Percentiles rank a stretch among this genome's conserved stretches.
phyloP scores from a whole-genome alignment of 2,329 filamentous ascomycete species.

The Lasiodiplodia gonubiensis region DNA sequence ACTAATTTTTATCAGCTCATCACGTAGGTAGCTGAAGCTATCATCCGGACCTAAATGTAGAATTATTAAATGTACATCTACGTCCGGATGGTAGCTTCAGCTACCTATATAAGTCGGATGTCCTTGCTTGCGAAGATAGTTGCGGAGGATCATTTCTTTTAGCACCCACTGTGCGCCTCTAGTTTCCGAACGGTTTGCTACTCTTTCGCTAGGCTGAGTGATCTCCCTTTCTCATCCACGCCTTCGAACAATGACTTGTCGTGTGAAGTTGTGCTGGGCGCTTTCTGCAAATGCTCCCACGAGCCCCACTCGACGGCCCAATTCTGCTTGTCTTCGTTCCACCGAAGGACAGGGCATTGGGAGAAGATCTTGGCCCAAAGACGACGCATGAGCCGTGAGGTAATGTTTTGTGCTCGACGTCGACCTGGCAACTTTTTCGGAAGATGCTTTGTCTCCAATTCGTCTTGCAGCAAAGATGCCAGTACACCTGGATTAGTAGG shows the following conservation, averaged over 20 bases:
- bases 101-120: too few species aligned
- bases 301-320: slow-evolving; percentile 46
- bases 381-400: slow-evolving; percentile 52
- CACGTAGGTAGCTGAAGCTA: too few species aligned
- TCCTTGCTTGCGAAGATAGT: too few species aligned
- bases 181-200: not conserved
- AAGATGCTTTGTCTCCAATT: slow-evolving; percentile 10
- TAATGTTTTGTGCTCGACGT: slow-evolving; percentile 45
- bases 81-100: too few species aligned
- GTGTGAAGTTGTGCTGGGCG: not conserved
- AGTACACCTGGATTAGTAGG: not conserved
- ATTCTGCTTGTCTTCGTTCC: slow-evolving; percentile 34
- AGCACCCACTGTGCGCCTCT: too few species aligned
- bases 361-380: slow-evolving; percentile 51
- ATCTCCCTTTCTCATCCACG: not conserved
- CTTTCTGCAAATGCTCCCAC: slow-evolving; percentile 8
- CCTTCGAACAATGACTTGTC: slow-evolving; percentile 16
- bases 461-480: slow-evolving; percentile 5
- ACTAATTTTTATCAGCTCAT: too few species aligned
- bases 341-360: slow-evolving; percentile 46
- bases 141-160: too few species aligned
- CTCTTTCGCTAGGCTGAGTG: not conserved
- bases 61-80: too few species aligned
- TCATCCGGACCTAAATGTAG: too few species aligned
- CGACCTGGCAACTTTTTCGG: slow-evolving; percentile 18